Base-by-base conservation (phyloP, 352 stramenopile species). In the Phytopythium kandeliae region DNA sequence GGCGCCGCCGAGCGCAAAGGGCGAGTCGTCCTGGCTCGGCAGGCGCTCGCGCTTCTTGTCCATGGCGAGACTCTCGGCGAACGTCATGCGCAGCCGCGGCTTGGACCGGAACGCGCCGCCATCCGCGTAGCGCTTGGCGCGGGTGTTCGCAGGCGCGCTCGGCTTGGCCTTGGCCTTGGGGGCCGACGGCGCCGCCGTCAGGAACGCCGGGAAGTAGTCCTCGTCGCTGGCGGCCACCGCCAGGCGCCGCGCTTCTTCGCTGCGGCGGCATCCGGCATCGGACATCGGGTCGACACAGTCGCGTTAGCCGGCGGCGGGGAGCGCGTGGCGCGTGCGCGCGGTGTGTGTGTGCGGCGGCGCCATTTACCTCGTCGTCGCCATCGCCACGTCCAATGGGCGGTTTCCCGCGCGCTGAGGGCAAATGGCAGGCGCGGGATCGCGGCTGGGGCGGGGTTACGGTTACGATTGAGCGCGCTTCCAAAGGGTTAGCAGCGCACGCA, bases 121-220 rank as follows among this genome's bases (percentile, higher is more conserved):
- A 12, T 51, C 51, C 46, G 69, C 53, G 19, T 58, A 51, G 19
- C 54, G 63, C 34, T 58, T 51, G 10, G 57, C 60, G n/a, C 58
- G 58, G 19, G 60, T 25, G n/a, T 53, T 45, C 4, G 63, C 47
- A 36, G 70, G 67, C 35, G 56, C 53, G 55, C 65, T 87, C 43
- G 86, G 70, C 51, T 85, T 78, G 52, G 65, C 67, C 41, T 76
- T 78, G 4, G 74, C 49, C 70, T 80, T 65, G 6, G 73, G 71
- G 17, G 72, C 71, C 21, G 67, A 76, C 34, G 78, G 71, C 12
- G 66, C 22, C 6, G 75, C 74, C 3, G 79, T 90, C 9, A 90
- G 64, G 47, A 88, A 74, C 17, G 76, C 77, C 33, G 79, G 79
- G 45, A 90, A 90, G 62, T 84, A 90, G 42, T 90, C 79, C 26